Base-by-base conservation (phyloP, 2,329 filamentous ascomycete species). In the Aspergillus quadricinctus region DNA sequence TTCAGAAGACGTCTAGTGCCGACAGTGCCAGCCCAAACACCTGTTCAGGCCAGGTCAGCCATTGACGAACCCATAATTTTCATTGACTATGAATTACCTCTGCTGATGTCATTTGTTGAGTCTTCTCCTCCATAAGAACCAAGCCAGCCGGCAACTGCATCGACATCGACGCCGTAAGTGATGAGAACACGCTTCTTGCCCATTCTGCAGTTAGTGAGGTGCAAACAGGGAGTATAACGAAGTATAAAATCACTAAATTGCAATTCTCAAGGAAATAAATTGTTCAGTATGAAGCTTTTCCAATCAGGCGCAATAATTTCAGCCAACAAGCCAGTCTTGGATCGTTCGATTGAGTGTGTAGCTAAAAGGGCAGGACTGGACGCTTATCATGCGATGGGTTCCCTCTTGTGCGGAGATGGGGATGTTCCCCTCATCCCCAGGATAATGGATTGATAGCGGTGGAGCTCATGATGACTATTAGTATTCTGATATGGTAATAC, bases 1-100 rank as follows among this genome's bases (percentile, higher is more conserved):
- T 87, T 89, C 41, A 92, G 77, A 1, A 91, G 76, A 3, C 88
- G 82, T 11, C 81, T 78, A 0, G 83, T 83, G 27, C 87, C 86
- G 37, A 87, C 75, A 0, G 85, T 88, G 19, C 88, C 88, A 1
- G 88, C 88, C 65, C 85, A 92, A 23, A 88, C 70, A 53, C 81
- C 80, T 83, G 61, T 23, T 23, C 48, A 3, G 11, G 31, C 4
- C 14, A 8, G 17, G 31, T 37, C 3, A 37, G 31, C 31, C 14
- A 37, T 9, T 17, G 31, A 37, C 14, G 14, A 37, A 17, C 31
- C 14, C 14, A 3, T 17, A 17, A 27, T 14, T 53, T 48, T 41
- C 49, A 5, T 52, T 37, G 41, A 49, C 54, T 46, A 48, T 29
- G 29, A 59, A 54, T 49, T 57, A 70, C 67, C 67, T 50, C 68